Percentiles rank a stretch among this genome's conserved stretches.
These are phyloP conservation scores for Leptoxyphium fumago DNA, from an alignment of 2,329 filamentous ascomycete species.

Conservation along the genomic window DNA sequence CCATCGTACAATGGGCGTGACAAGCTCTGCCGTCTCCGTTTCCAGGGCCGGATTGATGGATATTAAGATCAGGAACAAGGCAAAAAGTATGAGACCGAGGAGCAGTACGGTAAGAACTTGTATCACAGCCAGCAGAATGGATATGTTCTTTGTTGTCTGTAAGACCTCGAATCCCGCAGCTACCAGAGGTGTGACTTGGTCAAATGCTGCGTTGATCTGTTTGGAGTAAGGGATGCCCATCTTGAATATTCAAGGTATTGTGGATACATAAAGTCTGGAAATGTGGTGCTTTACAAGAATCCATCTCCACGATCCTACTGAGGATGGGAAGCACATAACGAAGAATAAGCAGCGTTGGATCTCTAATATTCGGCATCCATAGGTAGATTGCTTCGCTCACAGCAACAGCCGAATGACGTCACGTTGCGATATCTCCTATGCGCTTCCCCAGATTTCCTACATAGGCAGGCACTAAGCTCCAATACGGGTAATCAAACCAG, in stretches of 20 bases:
- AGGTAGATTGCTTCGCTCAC: no score
- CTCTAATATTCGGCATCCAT: no score
- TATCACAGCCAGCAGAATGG: slow-evolving; percentile 32
- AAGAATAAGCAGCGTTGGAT: no score
- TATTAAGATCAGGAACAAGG: slow-evolving; percentile 27
- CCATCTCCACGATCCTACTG: no score
- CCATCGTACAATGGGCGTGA: slow-evolving; percentile 26
- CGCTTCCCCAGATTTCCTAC: no score
- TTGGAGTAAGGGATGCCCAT: slow-evolving; percentile 40
- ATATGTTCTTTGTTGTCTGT: slow-evolving; percentile 35
- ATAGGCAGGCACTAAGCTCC: no score
- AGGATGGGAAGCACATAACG: no score
- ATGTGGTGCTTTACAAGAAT: no score
- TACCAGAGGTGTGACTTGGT: slow-evolving; percentile 38
- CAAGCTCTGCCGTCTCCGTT: slow-evolving; percentile 23
- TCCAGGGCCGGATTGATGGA: slow-evolving; percentile 35
- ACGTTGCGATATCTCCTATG: no score
- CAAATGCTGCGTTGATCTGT: slow-evolving; percentile 37
- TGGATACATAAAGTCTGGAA: no score
- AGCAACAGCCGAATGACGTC: no score
- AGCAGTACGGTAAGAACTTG: slow-evolving; percentile 32
- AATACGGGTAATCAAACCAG: no score
- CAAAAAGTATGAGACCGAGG: slow-evolving; percentile 22
- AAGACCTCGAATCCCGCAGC: slow-evolving; percentile 35
- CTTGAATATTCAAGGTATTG: slow-evolving; percentile 2